Evolutionary conservation across 768 basidiomycete genomes (phyloP), one percentile per base, ranked within the genome.

Genomic region (Macrolepiota fuliginosa): DNA sequence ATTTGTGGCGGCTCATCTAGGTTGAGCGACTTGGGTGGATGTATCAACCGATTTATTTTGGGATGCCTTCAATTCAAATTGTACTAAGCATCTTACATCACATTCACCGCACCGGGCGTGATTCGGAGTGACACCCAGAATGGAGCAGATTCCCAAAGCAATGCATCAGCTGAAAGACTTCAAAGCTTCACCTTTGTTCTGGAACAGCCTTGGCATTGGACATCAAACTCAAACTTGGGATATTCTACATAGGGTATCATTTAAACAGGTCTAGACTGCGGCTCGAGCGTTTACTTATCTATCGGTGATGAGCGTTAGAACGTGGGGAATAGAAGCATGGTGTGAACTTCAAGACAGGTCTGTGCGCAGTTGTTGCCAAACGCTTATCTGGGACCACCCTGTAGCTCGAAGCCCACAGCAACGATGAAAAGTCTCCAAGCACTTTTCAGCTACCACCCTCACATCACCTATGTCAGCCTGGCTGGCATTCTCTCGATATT

Each of bases 241-340:
- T n/a, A n/a, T n/a, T n/a, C n/a, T n/a, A n/a, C n/a, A n/a, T n/a
- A n/a, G n/a, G n/a, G n/a, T n/a, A n/a, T n/a, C n/a, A n/a, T n/a
- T n/a, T n/a, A n/a, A n/a, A n/a, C n/a, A n/a, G 22, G 47, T 15
- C 25, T 11, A 15, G 47, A 12, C 22, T 22, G 19, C 12, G 12
- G 22, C 12, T 19, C 11, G 19, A 19, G 47, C n/a, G n/a, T n/a
- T n/a, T n/a, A n/a, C n/a, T n/a, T n/a, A n/a, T n/a, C n/a, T n/a
- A n/a, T n/a, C n/a, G n/a, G n/a, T n/a, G n/a, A n/a, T n/a, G n/a
- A n/a, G 9, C 10, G 12, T 27, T 9, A 27, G 24, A 27, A 25
- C 47, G 47, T 58, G 47, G 56, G 56, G 46, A 57, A 58, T 46
- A 50, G 56, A 58, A 58, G 56, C 56, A 53, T 42, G 36, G 22